phyloP scores from a whole-genome alignment of 2,329 filamentous ascomycete genomes.

The Lasiodiplodia citricola region DNA sequence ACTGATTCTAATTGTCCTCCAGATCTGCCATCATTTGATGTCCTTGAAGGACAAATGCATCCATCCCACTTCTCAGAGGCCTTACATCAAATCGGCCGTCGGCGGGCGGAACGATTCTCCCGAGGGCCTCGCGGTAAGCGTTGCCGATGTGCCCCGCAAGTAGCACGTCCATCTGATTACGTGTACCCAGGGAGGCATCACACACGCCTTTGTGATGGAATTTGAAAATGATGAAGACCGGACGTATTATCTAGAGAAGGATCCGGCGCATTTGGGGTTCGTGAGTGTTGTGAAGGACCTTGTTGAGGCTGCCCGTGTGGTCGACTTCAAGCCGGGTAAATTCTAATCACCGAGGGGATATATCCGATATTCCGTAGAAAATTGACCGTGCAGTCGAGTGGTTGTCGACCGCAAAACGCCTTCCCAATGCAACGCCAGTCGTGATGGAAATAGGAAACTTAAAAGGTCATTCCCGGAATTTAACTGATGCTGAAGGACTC shows the following conservation, averaged over 20 bases:
- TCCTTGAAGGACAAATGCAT: conserved; percentile 63
- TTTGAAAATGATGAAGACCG: conserved; percentile 69
- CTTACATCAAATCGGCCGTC: conserved; percentile 64
- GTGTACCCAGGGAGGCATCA: conserved; percentile 59
- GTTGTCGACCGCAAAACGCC: conserved; percentile 19
- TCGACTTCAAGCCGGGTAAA: conserved; percentile 65
- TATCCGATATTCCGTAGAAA: conserved; percentile 26
- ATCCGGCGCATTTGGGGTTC: conserved; percentile 68
- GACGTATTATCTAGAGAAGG: conserved; percentile 70
- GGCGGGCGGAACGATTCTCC: conserved; percentile 68
- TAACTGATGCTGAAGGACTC: conserved; percentile 78
- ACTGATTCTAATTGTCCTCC: conserved; percentile 4
- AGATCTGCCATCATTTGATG: conserved; percentile 65
- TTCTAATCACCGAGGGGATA: conserved; percentile 42
- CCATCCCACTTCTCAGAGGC: conserved; percentile 61
- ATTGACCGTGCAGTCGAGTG: conserved; percentile 2
- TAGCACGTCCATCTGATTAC: background rate
- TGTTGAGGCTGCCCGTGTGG: conserved; percentile 60
- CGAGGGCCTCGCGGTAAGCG: conserved; percentile 63
- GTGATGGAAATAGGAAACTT: conserved; percentile 27
- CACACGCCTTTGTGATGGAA: conserved; percentile 72
- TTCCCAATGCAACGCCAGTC: conserved; percentile 36
- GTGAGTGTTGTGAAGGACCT: conserved; percentile 58
- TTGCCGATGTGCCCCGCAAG: background rate
- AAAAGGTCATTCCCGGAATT: conserved; percentile 5